Conservation (phyloP, 2,329 filamentous ascomycete genomes). For the Pseudogymnoascus sp. region DNA sequence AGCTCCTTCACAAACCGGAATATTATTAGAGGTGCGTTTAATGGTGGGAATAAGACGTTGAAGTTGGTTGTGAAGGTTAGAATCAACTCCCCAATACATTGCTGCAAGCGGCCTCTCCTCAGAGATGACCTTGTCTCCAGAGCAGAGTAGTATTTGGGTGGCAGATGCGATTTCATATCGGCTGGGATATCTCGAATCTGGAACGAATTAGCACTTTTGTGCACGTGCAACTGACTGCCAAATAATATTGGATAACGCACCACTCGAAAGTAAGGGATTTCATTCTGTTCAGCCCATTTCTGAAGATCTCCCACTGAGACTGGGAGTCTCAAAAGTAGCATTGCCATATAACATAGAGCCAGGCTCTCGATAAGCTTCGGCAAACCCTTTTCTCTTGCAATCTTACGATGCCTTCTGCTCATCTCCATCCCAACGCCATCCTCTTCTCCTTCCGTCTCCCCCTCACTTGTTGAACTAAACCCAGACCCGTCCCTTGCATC, state of each 20-base stretch:
- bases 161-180: constrained; percentile 59
- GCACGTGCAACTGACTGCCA: not conserved
- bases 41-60: constrained; percentile 60
- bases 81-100: constrained; percentile 52
- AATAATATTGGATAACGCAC: constrained; percentile 35
- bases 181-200: constrained; percentile 52
- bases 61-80: constrained; percentile 61
- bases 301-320: constrained; percentile 67
- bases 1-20: constrained; percentile 65
- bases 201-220: not conserved
- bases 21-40: constrained; percentile 64
- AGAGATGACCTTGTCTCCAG: constrained; percentile 47
- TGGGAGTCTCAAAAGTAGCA: constrained; percentile 67
- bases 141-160: constrained; percentile 50
- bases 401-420: constrained; percentile 18
- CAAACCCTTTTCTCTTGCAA: constrained; percentile 30
- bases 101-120: constrained; percentile 54
- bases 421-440: constrained; percentile 27
- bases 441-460: constrained; percentile 11
- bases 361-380: constrained; percentile 70
- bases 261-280: constrained; percentile 65
- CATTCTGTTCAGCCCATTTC: constrained; percentile 58
- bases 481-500: constrained; percentile 25
- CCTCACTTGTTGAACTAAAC: constrained; percentile 20
- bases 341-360: constrained; percentile 71